Evolutionary conservation across 306 rosid species (phyloP).

Genomic region (Ormosia semicastrata): DNA sequence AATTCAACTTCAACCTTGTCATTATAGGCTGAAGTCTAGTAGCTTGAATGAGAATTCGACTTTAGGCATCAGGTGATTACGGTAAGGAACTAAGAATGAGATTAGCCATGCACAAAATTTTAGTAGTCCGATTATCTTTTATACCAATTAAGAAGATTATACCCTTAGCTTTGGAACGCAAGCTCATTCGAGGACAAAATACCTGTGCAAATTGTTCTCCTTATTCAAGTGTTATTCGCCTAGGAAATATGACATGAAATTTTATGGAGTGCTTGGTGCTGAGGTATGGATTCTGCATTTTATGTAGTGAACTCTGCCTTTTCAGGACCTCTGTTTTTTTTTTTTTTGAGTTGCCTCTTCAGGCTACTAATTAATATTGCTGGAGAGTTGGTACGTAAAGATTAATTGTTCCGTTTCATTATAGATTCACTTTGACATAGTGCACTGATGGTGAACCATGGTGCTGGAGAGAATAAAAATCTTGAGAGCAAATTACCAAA

Average conservation of each 20-base stretch:
- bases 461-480: conserved; percentile 23
- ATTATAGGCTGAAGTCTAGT: neutral
- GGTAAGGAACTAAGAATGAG: neutral
- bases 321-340: neutral
- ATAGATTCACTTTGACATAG: neutral
- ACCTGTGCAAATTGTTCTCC: neutral
- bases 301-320: neutral
- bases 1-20: neutral
- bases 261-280: neutral
- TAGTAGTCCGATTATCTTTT: neutral
- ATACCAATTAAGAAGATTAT: neutral
- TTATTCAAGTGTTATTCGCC: neutral
- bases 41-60: neutral
- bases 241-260: neutral
- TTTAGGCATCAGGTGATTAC: neutral
- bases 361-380: neutral
- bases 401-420: conserved; percentile 9
- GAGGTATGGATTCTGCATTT: neutral
- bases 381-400: neutral
- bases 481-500: neutral
- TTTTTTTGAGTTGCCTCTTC: neutral
- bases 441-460: neutral
- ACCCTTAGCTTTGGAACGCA: neutral
- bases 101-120: neutral
- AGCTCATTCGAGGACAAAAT: neutral